These are phyloP conservation scores for Orbilia quercus DNA, from an alignment of 2,329 filamentous ascomycete species.

Conservation along the genomic window DNA sequence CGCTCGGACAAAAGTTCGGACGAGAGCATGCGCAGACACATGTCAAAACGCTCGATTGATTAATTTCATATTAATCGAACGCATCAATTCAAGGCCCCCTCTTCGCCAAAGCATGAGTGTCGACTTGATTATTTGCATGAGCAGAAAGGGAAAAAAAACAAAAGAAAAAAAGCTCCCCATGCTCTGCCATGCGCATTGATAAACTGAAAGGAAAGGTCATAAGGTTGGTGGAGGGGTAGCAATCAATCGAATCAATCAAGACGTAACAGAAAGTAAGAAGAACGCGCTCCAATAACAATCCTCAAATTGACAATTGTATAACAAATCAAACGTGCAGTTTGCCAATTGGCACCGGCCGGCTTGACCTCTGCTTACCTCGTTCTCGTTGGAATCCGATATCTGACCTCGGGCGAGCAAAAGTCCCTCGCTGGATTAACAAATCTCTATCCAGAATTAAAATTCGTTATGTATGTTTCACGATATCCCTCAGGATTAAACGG, in stretches of 20 bases:
- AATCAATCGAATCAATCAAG: slow-evolving; percentile 1
- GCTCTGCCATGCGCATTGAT: slow-evolving; percentile 39
- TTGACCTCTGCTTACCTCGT: slow-evolving; percentile 55
- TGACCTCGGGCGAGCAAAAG: slow-evolving; percentile 41
- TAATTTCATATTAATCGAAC: too few relatives aligned
- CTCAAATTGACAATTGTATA: slow-evolving; percentile 35
- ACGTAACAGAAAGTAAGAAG: neutral
- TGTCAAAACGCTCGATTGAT: slow-evolving; percentile 34
- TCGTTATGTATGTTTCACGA: slow-evolving; percentile 54
- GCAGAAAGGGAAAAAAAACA: slow-evolving; percentile 30
- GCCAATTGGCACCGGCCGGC: slow-evolving; percentile 55
- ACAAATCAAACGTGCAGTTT: slow-evolving; percentile 56
- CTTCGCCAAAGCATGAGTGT: slow-evolving; percentile 31
- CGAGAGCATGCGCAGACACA: slow-evolving; percentile 24
- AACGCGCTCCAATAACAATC: slow-evolving; percentile 49
- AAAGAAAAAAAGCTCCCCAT: too few relatives aligned
- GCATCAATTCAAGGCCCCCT: too few relatives aligned
- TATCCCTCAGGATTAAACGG: slow-evolving; percentile 57
- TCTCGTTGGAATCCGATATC: slow-evolving; percentile 7
- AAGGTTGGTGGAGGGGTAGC: slow-evolving; percentile 6
- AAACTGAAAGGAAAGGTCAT: too few relatives aligned
- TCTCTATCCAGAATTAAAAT: slow-evolving; percentile 13
- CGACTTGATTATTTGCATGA: slow-evolving; percentile 51
- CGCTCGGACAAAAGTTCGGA: slow-evolving; percentile 7
- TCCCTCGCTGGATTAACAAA: slow-evolving; percentile 48